Percentiles rank a stretch among this genome's conserved stretches.
These are phyloP conservation scores for Lasiodiplodia theobromae DNA, from an alignment of 2,329 filamentous ascomycete genomes.

Conservation along the genomic window DNA sequence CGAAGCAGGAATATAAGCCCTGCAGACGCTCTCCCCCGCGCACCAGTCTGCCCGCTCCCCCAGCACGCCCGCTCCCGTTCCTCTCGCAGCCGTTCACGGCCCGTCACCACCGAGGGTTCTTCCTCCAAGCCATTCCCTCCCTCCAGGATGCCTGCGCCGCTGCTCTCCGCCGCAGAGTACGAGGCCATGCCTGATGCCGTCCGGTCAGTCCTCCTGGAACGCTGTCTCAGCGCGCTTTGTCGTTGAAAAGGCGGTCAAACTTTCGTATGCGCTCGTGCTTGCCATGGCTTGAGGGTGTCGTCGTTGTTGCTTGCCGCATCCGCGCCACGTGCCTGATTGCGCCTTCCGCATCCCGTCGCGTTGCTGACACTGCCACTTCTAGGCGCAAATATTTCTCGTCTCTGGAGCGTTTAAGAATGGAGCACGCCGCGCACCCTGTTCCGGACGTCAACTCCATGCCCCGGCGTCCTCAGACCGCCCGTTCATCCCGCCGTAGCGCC, in stretches of 20 bases:
- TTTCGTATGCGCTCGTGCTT: not conserved
- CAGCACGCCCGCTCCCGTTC: constrained; percentile 18
- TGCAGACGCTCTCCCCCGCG: constrained; percentile 2
- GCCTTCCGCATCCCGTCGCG: constrained; percentile 3
- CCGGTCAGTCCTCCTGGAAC: constrained; percentile 45
- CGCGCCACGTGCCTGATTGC: constrained; percentile 2
- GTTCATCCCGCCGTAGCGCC: constrained; percentile 25
- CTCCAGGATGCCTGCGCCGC: constrained; percentile 29
- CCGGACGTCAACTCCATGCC: constrained; percentile 29
- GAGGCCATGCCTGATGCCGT: constrained; percentile 51
- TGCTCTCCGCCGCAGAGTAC: constrained; percentile 49
- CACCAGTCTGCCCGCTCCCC: constrained; percentile 11
- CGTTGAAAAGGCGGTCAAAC: not conserved
- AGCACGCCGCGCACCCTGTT: constrained; percentile 47
- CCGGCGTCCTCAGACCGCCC: constrained; percentile 19
- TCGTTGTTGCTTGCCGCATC: not conserved
- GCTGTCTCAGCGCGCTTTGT: constrained; percentile 33
- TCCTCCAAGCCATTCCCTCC: constrained; percentile 6
- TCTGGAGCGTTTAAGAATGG: constrained; percentile 72
- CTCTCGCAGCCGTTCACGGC: constrained; percentile 18
- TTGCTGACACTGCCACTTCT: constrained; percentile 33
- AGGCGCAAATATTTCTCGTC: constrained; percentile 75
- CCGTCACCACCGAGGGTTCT: constrained; percentile 19
- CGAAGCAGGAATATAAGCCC: constrained; percentile 26
- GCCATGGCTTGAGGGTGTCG: not conserved